These are phyloP conservation scores for Mimosa bimucronata DNA, from an alignment of 306 rosid genomes.

Conservation along the genomic window DNA sequence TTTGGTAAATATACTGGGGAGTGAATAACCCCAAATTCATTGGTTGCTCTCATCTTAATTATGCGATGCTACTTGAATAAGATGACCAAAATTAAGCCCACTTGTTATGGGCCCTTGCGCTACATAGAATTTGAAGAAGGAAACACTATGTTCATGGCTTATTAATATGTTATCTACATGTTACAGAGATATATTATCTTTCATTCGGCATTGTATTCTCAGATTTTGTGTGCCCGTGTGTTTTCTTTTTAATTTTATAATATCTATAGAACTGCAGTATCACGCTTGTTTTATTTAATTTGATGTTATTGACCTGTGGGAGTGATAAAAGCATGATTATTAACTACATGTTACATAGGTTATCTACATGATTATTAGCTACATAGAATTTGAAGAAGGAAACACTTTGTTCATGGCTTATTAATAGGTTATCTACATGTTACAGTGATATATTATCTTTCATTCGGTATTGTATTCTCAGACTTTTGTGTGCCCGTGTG, in stretches of 20 bases:
- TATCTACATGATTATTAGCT: no score
- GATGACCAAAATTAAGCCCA: not conserved
- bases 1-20: slow-evolving; percentile 1
- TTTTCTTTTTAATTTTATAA: not conserved
- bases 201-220: not conserved
- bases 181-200: no score
- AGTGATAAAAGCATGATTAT: slow-evolving; percentile 18
- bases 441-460: no score
- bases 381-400: not conserved
- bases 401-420: not conserved
- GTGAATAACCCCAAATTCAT: not conserved
- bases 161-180: no score
- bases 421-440: no score
- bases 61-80: not conserved
- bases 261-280: not conserved
- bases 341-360: no score
- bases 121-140: not conserved
- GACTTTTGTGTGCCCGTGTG: not conserved
- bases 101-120: not conserved
- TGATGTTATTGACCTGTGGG: slow-evolving; percentile 25
- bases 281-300: not conserved
- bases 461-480: not conserved
- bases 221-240: not conserved
- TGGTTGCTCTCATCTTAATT: not conserved
- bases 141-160: not conserved